These are phyloP conservation scores for Claviceps quebecensis DNA, from an alignment of 2,329 filamentous ascomycete genomes.

Conservation along the genomic window DNA sequence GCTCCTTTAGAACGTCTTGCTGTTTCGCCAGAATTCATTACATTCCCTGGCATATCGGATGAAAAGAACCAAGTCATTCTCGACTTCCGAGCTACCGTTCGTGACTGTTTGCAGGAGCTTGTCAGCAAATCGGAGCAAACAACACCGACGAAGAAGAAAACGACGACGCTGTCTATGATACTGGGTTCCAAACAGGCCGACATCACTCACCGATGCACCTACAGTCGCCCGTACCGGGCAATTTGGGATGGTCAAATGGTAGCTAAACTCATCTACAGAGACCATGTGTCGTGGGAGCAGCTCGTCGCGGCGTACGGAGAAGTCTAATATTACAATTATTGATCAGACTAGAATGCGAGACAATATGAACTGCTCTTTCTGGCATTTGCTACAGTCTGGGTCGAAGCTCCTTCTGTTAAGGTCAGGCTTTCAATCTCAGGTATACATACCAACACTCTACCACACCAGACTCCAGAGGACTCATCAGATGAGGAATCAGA, in stretches of 20 bases:
- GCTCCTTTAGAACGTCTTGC: constrained; percentile 4
- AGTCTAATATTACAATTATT: neutral
- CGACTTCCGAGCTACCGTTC: constrained; percentile 1
- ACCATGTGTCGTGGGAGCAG: constrained; percentile 2
- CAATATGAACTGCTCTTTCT: no score
- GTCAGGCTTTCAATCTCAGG: no score
- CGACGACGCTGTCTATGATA: constrained; percentile 5
- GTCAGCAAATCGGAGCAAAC: constrained; percentile 1
- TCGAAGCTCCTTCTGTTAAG: no score
- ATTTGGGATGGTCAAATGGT: constrained; percentile 4
- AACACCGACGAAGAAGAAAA: neutral
- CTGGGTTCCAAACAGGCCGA: constrained; percentile 4
- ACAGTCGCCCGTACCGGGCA: constrained; percentile 4
- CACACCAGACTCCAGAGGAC: no score
- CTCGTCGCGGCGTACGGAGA: constrained; percentile 3
- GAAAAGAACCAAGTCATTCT: constrained; percentile 4
- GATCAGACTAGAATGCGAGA: no score
- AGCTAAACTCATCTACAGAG: constrained; percentile 2
- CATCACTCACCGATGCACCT: constrained; percentile 5
- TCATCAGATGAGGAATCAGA: no score
- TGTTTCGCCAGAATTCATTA: constrained; percentile 6
- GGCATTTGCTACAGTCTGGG: no score
- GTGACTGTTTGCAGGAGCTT: constrained; percentile 4
- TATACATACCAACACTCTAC: no score
- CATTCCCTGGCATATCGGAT: constrained; percentile 3